Conservation (phyloP, 1,284 basidiomycete species). For the Trichosporon faecale region DNA sequence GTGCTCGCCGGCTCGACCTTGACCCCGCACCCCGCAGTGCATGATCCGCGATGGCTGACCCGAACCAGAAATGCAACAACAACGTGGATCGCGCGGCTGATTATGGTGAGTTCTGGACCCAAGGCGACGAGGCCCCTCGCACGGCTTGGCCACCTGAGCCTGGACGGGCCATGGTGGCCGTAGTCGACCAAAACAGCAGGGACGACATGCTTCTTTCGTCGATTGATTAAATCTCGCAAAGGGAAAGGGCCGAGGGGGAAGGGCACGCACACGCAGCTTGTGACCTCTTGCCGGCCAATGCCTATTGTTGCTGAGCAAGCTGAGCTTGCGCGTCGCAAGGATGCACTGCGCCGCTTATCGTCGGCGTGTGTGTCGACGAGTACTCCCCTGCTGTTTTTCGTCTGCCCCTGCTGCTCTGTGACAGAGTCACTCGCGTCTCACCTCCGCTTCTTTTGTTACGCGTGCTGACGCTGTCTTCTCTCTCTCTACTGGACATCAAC, state of each 20-base stretch:
- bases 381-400: too few relatives aligned
- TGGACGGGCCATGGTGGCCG: not conserved
- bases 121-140: not conserved
- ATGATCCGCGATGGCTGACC: not conserved
- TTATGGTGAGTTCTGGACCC: constrained; percentile 40
- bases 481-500: not conserved
- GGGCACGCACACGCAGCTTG: not conserved
- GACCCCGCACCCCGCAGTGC: not conserved
- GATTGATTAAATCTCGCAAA: not conserved
- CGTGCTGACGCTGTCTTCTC: not conserved
- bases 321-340: not conserved
- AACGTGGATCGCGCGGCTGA: constrained; percentile 44
- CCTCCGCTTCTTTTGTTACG: not conserved
- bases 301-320: not conserved
- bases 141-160: not conserved
- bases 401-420: not conserved
- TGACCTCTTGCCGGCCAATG: not conserved
- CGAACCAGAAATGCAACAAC: constrained; percentile 38
- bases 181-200: not conserved
- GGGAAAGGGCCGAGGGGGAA: too few relatives aligned
- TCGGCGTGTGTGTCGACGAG: not conserved
- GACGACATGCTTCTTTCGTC: not conserved
- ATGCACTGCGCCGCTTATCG: not conserved
- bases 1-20: not conserved
- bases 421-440: not conserved